Evolutionary conservation across 768 basidiomycete genomes (phyloP).

Genomic region (Glaciozyma antarctica): DNA sequence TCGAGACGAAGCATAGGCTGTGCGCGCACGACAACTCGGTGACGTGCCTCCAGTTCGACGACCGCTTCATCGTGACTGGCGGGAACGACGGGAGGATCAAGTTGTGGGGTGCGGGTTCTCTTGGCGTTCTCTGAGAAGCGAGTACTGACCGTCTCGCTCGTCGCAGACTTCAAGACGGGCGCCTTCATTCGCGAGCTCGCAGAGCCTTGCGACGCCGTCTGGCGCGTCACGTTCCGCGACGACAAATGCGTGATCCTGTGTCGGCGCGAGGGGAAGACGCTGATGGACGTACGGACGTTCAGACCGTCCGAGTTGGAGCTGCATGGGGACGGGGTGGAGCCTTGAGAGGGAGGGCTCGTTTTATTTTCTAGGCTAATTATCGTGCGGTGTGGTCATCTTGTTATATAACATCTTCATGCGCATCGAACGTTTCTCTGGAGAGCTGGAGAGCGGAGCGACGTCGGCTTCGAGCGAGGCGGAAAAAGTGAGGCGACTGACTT

Average conservation of each 20-base stretch:
- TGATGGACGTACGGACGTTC: conserved; percentile 48
- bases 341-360: too few relatives aligned
- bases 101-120: conserved; percentile 37
- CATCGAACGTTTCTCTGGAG: too few relatives aligned
- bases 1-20: conserved; percentile 48
- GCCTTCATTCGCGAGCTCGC: conserved; percentile 64
- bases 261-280: conserved; percentile 67
- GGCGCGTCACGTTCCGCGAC: conserved; percentile 69
- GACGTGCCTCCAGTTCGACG: conserved; percentile 78
- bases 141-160: background rate
- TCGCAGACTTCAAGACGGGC: conserved; percentile 47
- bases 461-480: too few relatives aligned
- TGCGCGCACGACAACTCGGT: conserved; percentile 81
- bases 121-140: background rate
- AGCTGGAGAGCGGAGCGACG: too few relatives aligned
- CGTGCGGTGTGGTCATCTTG: too few relatives aligned
- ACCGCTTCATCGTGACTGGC: conserved; percentile 54
- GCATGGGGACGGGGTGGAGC: background rate
- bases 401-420: too few relatives aligned
- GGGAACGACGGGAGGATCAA: conserved; percentile 39
- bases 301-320: conserved; percentile 13
- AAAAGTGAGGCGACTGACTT: too few relatives aligned
- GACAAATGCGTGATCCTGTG: conserved; percentile 72
- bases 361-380: too few relatives aligned
- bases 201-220: conserved; percentile 65